A percentile compares a stretch with the other conserved stretches of the same genome.
These are phyloP conservation scores for Zygosaccharomyces sapae DNA, from an alignment of 1,139 yeast genomes.

Conservation along the genomic window DNA sequence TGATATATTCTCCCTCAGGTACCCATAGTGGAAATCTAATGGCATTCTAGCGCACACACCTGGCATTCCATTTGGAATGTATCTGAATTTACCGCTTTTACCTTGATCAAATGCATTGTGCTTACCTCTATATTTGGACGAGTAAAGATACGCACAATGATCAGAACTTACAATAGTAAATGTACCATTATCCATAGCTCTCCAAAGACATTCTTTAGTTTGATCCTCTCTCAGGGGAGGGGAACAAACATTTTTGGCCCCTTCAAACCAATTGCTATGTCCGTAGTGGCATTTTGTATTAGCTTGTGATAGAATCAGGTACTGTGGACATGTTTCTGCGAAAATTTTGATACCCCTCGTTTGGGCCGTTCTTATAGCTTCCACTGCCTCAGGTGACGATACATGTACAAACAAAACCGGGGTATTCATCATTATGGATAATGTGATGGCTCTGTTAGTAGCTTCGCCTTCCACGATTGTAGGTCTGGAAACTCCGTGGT, in stretches of 20 bases:
- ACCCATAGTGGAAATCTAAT: constrained; percentile 43
- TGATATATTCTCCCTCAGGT: constrained; percentile 40
- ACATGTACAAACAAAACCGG: constrained; percentile 48
- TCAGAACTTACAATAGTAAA: constrained; percentile 46
- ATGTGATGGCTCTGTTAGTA: constrained; percentile 44
- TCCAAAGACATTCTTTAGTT: constrained; percentile 45
- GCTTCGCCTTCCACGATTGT: constrained; percentile 48
- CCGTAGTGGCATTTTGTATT: constrained; percentile 37
- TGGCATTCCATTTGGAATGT: constrained; percentile 45
- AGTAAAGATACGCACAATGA: constrained; percentile 46
- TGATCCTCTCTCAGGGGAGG: constrained; percentile 44
- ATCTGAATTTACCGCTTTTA: constrained; percentile 35
- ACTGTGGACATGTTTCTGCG: constrained; percentile 51
- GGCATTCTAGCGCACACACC: constrained; percentile 48
- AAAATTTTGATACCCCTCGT: constrained; percentile 40
- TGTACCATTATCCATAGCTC: constrained; percentile 44
- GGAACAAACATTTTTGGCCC: constrained; percentile 48
- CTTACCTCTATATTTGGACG: constrained; percentile 28
- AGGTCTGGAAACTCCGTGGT: constrained; percentile 46
- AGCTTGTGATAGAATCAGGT: constrained; percentile 41
- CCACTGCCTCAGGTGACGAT: constrained; percentile 43
- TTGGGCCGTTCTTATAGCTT: constrained; percentile 43
- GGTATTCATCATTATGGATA: constrained; percentile 42
- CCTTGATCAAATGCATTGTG: constrained; percentile 15
- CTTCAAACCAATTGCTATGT: constrained; percentile 14